A percentile compares a stretch with the other conserved stretches of the same genome.
Conservation (phyloP, 192 early-diverging fungal genomes). For the Coemansia biformis region DNA sequence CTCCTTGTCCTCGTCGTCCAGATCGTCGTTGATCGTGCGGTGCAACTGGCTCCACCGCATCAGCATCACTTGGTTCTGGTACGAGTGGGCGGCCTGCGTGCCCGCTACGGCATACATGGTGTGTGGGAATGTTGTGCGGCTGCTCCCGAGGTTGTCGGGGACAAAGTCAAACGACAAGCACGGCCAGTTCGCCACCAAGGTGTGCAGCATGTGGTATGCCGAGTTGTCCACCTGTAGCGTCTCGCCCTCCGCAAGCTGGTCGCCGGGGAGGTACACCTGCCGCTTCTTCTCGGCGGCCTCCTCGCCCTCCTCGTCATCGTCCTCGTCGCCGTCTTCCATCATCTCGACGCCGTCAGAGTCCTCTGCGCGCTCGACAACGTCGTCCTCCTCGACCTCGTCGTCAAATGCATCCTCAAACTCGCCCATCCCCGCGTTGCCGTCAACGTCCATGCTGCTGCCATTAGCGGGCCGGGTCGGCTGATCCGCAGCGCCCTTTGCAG, state of each 20-base stretch:
- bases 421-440: conserved; percentile 42
- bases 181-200: conserved; percentile 88
- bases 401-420: conserved; percentile 89
- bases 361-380: conserved; percentile 56
- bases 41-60: conserved; percentile 95
- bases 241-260: conserved; percentile 78
- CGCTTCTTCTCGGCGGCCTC: conserved; percentile 56
- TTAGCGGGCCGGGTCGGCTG: conserved; percentile 23
- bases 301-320: conserved; percentile 57
- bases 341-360: conserved; percentile 58
- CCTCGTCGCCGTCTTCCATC: conserved; percentile 32
- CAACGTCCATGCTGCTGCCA: conserved; percentile 35
- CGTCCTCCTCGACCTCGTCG: conserved; percentile 78
- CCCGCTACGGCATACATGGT: conserved; percentile 92
- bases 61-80: conserved; percentile 86
- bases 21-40: conserved; percentile 87
- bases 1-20: conserved; percentile 66
- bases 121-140: conserved; percentile 79
- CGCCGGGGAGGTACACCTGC: conserved; percentile 85
- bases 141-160: conserved; percentile 74
- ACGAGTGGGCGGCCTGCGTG: conserved; percentile 76
- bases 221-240: conserved; percentile 90
- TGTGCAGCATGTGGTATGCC: conserved; percentile 96
- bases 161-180: conserved; percentile 96
- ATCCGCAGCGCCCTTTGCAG: conserved; percentile 6